Percentiles rank a stretch among this genome's conserved stretches.
Conservation (phyloP, 345 rosid genomes). For the Bruguiera gymnorhiza region DNA sequence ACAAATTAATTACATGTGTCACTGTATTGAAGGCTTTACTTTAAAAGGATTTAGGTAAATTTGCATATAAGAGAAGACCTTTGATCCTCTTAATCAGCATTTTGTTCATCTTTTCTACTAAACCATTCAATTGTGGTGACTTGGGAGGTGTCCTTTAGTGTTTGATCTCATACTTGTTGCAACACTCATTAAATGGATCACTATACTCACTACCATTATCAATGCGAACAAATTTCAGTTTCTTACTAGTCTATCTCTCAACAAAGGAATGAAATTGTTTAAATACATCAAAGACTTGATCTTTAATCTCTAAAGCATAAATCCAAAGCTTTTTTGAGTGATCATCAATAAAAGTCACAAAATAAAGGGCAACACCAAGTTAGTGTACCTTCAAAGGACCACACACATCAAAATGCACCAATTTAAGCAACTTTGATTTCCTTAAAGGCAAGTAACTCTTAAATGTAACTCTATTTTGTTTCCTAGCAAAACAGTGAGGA, state of each 20-base stretch:
- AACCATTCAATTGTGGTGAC: neutral
- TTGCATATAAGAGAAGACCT: neutral
- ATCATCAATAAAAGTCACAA: constrained; percentile 11
- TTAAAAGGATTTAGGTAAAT: neutral
- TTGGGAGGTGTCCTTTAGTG: neutral
- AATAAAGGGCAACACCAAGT: neutral
- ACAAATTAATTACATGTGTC: neutral
- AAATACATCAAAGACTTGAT: neutral
- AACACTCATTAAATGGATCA: neutral
- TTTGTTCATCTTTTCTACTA: neutral
- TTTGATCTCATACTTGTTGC: neutral
- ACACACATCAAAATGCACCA: neutral
- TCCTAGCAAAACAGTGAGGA: neutral
- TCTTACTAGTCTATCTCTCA: neutral
- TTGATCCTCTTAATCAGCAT: neutral
- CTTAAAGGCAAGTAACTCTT: neutral
- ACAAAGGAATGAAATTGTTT: neutral
- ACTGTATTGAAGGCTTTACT: neutral
- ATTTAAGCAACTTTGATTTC: neutral
- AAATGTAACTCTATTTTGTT: neutral
- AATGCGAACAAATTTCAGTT: neutral
- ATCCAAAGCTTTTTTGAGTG: neutral
- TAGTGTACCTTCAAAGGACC: neutral
- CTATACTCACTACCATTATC: neutral
- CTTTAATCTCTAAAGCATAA: neutral